phyloP scores from a whole-genome alignment of 2,329 filamentous ascomycete species.

The Seiridium unicorne region DNA sequence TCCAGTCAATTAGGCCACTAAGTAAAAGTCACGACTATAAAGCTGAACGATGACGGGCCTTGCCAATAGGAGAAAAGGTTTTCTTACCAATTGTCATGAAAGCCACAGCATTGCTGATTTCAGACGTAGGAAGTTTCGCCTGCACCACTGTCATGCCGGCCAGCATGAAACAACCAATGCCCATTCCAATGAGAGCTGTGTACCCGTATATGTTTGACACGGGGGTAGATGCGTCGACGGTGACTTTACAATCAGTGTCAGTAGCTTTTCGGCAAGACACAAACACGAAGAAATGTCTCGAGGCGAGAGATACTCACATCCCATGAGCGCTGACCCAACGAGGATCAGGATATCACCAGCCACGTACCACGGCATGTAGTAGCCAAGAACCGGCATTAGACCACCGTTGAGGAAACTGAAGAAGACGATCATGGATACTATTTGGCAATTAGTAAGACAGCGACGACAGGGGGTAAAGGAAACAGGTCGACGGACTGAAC shows the following conservation, averaged over 20 bases:
- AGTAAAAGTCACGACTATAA: no score
- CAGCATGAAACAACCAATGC: slow-evolving; percentile 41
- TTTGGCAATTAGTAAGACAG: no score
- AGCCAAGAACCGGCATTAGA: slow-evolving; percentile 30
- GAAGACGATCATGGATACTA: slow-evolving; percentile 33
- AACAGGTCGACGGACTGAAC: no score
- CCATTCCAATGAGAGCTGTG: no score
- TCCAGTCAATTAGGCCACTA: no score
- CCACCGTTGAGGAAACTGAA: slow-evolving; percentile 33
- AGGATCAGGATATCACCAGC: slow-evolving; percentile 29
- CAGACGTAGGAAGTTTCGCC: not conserved
- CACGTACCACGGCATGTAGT: slow-evolving; percentile 36
- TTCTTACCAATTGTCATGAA: not conserved
- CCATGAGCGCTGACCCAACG: slow-evolving; percentile 30
- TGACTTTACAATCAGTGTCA: no score
- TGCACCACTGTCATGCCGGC: not conserved
- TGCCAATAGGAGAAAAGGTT: not conserved
- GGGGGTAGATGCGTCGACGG: no score
- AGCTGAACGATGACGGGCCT: not conserved
- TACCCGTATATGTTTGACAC: no score
- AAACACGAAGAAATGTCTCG: no score
- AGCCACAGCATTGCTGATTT: not conserved
- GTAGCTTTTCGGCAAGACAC: no score
- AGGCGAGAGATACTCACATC: no score
- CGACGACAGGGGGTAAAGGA: no score